Evolutionary conservation across 2,329 filamentous ascomycete species (phyloP).

Genomic region (Fusarium sp.): DNA sequence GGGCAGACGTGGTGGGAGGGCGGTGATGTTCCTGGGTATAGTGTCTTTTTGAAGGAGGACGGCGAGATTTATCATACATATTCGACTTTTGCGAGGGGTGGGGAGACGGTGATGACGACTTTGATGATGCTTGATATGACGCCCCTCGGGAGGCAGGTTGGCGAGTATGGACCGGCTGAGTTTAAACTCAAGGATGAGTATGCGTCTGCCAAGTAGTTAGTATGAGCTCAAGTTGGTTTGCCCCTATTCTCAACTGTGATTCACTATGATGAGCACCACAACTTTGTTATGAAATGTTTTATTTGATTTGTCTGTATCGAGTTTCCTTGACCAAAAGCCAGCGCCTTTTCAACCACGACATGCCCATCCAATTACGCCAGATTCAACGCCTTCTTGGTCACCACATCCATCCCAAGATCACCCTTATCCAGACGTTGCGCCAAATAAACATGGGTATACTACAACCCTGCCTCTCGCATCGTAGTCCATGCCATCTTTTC

Average conservation of each 20-base stretch:
- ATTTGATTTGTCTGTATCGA: not conserved
- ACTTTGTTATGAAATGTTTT: not conserved
- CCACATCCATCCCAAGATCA: not conserved
- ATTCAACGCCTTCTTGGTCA: conserved; percentile 26
- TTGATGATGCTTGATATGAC: conserved; percentile 51
- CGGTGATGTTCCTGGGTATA: conserved; percentile 51
- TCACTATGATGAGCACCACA: not conserved
- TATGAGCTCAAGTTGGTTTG: not conserved
- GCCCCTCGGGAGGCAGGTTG: conserved; percentile 50
- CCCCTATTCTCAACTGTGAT: not conserved
- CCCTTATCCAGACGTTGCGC: not conserved
- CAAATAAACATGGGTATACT: not conserved
- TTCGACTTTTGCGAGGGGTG: conserved; percentile 49
- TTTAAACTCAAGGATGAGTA: conserved; percentile 47
- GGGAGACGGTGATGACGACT: conserved; percentile 48
- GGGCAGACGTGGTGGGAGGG: conserved; percentile 46
- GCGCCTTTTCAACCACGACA: conserved; percentile 23
- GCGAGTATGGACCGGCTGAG: conserved; percentile 39
- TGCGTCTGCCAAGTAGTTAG: not conserved
- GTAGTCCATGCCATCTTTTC: conserved; percentile 4
- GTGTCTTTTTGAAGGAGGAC: conserved; percentile 51
- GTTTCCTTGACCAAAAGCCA: not conserved
- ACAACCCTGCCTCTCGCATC: not conserved
- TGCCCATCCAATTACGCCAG: conserved; percentile 22
- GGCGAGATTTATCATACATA: conserved; percentile 55